Base-by-base conservation (phyloP, 1,284 basidiomycete genomes). In the Cryptococcus sp. region DNA sequence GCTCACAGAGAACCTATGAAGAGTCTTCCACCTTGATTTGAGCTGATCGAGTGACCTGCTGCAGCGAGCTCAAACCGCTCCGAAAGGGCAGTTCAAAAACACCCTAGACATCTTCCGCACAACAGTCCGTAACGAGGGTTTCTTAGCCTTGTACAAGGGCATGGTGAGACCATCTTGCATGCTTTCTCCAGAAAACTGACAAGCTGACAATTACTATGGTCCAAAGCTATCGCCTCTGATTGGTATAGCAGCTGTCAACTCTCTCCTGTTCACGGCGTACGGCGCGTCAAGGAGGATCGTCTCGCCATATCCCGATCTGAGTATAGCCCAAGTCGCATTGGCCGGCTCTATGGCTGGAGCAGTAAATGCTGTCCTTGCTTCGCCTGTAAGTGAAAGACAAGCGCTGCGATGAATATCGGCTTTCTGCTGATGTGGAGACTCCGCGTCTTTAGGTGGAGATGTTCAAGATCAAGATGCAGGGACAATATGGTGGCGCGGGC, bases 231-330 rank as follows among this genome's bases (percentile, higher is more conserved):
- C 90, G 49, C 95, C 95, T 0, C 82, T 99, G 10, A 61, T 96
- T 47, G 95, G 95, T n/a, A 90, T 99, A 30, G 91, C 94, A 1
- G 93, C 91, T 6, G 94, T 98, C 69, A 98, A 98, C 79, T 95
- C 92, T 13, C 83, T 98, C 19, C 85, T 98, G 7, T 99, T 98
- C 78, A 90, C 91, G 0, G 87, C 93, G 0, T 97, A 96, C 69
- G 89, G 86, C 16, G 81, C 84, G 5, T 89, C 92, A 2, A 87
- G 89, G 67, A 86, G 91, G 10, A 76, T 93, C 50, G 84, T 98
- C 47, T 93, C 91, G 0, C 93, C 94, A 0, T 96, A 88, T 71
- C 89, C 90, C 13, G 83, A 91, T 51, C 81, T 95, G 4, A 86
- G 88, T 0, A 82, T 95, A 49, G 82, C 83, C 17, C 86, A 98